Percentiles rank a stretch among this genome's conserved stretches.
These are phyloP conservation scores for Nakazawaea molendinolei DNA, from an alignment of 805 yeast species.

Conservation along the genomic window DNA sequence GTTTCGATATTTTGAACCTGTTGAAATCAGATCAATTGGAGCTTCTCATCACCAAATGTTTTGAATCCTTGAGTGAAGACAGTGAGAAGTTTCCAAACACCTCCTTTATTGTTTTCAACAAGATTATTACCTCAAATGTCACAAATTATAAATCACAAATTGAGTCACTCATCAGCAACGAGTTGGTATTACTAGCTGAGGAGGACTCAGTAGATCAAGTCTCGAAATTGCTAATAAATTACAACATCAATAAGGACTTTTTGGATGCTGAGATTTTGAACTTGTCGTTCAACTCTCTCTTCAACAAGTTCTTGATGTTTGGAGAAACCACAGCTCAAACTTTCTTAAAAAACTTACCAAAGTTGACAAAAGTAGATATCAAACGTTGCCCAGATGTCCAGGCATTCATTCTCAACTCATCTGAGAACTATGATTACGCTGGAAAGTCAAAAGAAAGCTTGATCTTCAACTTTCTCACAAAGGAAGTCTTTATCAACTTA, in stretches of 20 bases:
- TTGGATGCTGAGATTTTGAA: slow-evolving; percentile 16
- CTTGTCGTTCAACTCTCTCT: slow-evolving; percentile 29
- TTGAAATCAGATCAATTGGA: slow-evolving; percentile 16
- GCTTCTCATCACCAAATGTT: slow-evolving; percentile 18
- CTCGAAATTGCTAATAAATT: slow-evolving; percentile 25
- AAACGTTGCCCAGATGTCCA: slow-evolving; percentile 18
- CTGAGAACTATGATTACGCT: slow-evolving; percentile 12
- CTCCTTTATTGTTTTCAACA: slow-evolving; percentile 22
- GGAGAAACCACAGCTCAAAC: slow-evolving; percentile 9
- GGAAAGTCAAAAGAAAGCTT: slow-evolving; percentile 13
- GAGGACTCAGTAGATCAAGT: slow-evolving; percentile 24
- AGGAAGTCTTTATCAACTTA: slow-evolving; percentile 27
- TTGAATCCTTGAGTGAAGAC: slow-evolving; percentile 18
- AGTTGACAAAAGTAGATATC: slow-evolving; percentile 16
- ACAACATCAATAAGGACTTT: slow-evolving; percentile 21
- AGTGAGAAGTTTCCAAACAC: slow-evolving; percentile 15
- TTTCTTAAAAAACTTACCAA: slow-evolving; percentile 8
- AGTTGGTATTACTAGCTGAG: slow-evolving; percentile 27
- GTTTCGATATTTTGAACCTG: slow-evolving; percentile 15
- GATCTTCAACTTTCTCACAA: slow-evolving; percentile 26
- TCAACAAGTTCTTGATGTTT: slow-evolving; percentile 22
- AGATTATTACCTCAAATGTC: slow-evolving; percentile 20
- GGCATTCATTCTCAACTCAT: slow-evolving; percentile 15
- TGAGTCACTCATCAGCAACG: slow-evolving; percentile 23
- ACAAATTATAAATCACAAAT: slow-evolving; percentile 21